Conservation (phyloP, 164 flowering plant genomes). For the Saururus chinensis region DNA sequence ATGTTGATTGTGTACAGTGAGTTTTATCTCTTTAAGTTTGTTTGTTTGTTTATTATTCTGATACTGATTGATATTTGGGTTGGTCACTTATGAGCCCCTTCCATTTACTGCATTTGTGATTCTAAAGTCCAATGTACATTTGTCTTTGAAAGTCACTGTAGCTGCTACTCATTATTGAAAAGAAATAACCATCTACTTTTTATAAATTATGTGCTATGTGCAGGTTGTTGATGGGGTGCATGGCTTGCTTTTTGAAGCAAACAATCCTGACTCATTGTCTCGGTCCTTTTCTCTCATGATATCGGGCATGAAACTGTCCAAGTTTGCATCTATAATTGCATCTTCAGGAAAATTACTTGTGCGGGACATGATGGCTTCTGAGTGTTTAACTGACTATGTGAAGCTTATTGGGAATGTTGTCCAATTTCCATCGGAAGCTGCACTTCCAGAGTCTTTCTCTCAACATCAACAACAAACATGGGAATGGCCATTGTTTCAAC, state of each 20-base stretch:
- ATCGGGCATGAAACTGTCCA: constrained; percentile 55
- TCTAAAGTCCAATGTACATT: background rate
- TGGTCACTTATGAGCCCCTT: too few species aligned
- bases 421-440: constrained; percentile 72
- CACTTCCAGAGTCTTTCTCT: constrained; percentile 46
- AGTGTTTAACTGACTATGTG: constrained; percentile 68
- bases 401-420: constrained; percentile 59
- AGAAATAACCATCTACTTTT: background rate
- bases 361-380: constrained; percentile 72
- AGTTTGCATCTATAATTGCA: constrained; percentile 50
- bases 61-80: background rate
- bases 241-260: constrained; percentile 49
- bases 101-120: background rate
- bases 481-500: constrained; percentile 65
- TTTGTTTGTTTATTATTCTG: background rate
- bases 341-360: constrained; percentile 69
- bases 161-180: background rate
- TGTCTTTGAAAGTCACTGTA: background rate
- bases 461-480: constrained; percentile 42
- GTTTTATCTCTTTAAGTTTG: background rate
- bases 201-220: background rate
- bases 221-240: constrained; percentile 81
- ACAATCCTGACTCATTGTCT: constrained; percentile 54
- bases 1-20: too few species aligned
- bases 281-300: constrained; percentile 60